A percentile compares a stretch with the other conserved stretches of the same genome.
These are phyloP conservation scores for Thymus quinquecostatus DNA, from an alignment of 257 asterid species.

Conservation along the genomic window DNA sequence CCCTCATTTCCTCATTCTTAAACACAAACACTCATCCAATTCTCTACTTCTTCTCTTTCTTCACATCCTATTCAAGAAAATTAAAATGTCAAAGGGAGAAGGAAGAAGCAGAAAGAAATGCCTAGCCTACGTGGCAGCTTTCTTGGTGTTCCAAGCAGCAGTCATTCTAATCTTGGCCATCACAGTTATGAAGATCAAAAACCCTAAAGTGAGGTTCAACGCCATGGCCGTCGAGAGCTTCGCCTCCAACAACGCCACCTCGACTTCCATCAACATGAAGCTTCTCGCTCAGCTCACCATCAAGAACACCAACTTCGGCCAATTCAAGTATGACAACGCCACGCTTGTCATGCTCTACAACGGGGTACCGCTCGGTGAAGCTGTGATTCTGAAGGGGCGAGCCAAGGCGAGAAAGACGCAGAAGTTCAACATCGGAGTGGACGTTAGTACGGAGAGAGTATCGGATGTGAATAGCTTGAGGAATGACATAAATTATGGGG, in stretches of 20 bases:
- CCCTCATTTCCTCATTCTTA: too few species aligned
- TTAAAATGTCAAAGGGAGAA: slow-evolving; percentile 32
- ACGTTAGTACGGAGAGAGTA: not conserved
- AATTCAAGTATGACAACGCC: slow-evolving; percentile 33
- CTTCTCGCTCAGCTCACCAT: too few species aligned
- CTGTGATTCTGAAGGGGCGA: too few species aligned
- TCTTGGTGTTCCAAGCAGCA: slow-evolving; percentile 17
- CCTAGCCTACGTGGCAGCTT: slow-evolving; percentile 32
- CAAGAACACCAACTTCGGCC: slow-evolving; percentile 29
- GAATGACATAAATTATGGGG: slow-evolving; percentile 29
- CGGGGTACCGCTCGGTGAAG: slow-evolving; percentile 6
- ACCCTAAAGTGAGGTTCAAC: slow-evolving; percentile 34
- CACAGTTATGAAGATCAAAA: slow-evolving; percentile 26
- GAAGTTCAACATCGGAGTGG: too few species aligned
- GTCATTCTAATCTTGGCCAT: slow-evolving; percentile 25
- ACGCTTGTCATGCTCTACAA: slow-evolving; percentile 29
- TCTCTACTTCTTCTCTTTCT: too few species aligned
- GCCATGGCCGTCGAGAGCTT: slow-evolving; percentile 8
- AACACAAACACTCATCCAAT: too few species aligned
- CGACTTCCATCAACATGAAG: too few species aligned
- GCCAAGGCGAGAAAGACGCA: too few species aligned
- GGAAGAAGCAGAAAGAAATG: slow-evolving; percentile 34
- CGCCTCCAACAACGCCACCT: too few species aligned
- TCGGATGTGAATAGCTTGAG: not conserved
- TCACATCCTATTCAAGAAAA: too few species aligned